Percentiles rank a stretch among this genome's conserved stretches.
Conservation (phyloP, 805 yeast genomes). For the Lachancea nothofagi region DNA sequence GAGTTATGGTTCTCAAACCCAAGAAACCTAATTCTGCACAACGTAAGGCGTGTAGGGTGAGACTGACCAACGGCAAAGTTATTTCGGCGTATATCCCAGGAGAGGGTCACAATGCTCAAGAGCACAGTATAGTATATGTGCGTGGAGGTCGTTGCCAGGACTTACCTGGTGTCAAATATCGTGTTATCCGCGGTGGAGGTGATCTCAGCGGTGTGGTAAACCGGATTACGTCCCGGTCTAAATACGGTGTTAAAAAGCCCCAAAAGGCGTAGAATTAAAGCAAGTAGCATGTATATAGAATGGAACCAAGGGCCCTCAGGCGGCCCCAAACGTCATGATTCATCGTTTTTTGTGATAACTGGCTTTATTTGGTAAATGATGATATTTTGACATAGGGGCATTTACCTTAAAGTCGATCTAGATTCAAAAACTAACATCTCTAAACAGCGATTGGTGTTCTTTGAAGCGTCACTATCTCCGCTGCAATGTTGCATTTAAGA, state of each 20-base stretch:
- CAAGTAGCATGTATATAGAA: no score
- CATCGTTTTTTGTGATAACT: no score
- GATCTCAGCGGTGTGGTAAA: slow-evolving; percentile 95
- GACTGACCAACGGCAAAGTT: slow-evolving; percentile 82
- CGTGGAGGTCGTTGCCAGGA: slow-evolving; percentile 99
- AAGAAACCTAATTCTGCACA: slow-evolving; percentile 98
- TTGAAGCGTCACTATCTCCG: not conserved
- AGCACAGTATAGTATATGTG: slow-evolving; percentile 90
- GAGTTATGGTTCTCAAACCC: slow-evolving; percentile 94
- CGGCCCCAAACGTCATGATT: no score
- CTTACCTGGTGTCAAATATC: slow-evolving; percentile 96
- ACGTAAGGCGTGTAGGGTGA: slow-evolving; percentile 93
- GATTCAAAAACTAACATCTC: not conserved
- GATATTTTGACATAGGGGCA: not conserved
- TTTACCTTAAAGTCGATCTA: no score
- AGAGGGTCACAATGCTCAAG: slow-evolving; percentile 97
- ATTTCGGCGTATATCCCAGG: slow-evolving; percentile 95
- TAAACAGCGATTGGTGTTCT: not conserved
- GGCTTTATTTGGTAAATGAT: no score
- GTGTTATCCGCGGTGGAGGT: slow-evolving; percentile 84
- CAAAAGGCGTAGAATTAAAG: slow-evolving; percentile 36
- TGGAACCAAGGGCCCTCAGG: no score
- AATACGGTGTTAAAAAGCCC: slow-evolving; percentile 89
- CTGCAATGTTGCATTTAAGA: slow-evolving; percentile 73
- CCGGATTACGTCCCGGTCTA: slow-evolving; percentile 82